phyloP scores from a whole-genome alignment of 257 asterid species.

The Coffea canephora region DNA sequence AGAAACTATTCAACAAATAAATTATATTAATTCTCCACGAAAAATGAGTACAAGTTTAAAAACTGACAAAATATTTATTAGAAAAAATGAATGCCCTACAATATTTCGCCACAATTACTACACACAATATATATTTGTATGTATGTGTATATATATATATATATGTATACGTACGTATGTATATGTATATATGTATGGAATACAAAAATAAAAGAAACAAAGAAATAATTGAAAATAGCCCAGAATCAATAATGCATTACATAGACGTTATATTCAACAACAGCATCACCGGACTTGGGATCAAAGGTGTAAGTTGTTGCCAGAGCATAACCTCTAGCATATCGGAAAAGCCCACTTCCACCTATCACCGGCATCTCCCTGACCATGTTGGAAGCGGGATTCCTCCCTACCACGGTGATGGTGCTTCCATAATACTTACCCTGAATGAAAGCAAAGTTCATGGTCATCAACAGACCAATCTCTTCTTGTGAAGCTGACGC shows the following conservation, averaged over 20 bases:
- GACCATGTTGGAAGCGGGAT: conserved; percentile 33
- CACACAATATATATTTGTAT: no score
- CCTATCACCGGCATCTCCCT: conserved; percentile 74
- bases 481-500: conserved; percentile 29
- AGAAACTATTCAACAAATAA: no score
- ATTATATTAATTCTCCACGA: no score
- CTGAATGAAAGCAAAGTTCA: conserved; percentile 23
- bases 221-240: neutral
- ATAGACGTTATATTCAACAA: conserved; percentile 50
- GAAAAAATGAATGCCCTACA: no score
- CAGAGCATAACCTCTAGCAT: conserved; percentile 56
- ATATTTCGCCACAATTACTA: no score
- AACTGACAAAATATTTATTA: no score
- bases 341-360: conserved; percentile 70
- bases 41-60: no score
- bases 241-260: conserved; percentile 40
- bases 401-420: conserved; percentile 48
- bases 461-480: conserved; percentile 20
- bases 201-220: neutral
- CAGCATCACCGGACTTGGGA: conserved; percentile 51
- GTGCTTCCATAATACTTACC: conserved; percentile 27
- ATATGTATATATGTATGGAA: no score
- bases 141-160: no score
- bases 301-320: conserved; percentile 49
- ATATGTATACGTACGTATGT: no score